phyloP scores from a whole-genome alignment of 495 filamentous ascomycete genomes.

The Xanthoparmelia taractica region DNA sequence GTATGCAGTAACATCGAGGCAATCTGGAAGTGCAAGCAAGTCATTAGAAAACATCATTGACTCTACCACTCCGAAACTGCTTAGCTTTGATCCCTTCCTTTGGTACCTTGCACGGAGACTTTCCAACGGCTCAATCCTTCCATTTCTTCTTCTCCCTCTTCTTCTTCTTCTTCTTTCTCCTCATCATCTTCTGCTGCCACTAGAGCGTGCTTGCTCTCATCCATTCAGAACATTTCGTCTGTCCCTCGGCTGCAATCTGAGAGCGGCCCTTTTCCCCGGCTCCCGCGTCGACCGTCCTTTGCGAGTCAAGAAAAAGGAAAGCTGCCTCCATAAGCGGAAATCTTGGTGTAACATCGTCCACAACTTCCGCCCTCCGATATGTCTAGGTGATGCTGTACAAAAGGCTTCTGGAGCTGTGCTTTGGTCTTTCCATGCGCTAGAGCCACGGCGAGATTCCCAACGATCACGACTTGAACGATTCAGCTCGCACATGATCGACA shows the following conservation, averaged over 20 bases:
- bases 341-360: background rate
- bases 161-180: too few species aligned
- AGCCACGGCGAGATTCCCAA: background rate
- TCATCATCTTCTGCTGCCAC: too few species aligned
- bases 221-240: background rate
- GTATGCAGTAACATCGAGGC: background rate
- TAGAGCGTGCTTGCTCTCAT: background rate
- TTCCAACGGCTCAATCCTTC: slow-evolving; percentile 14
- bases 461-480: background rate
- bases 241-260: background rate
- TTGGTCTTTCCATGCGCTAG: background rate
- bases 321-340: background rate
- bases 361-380: background rate
- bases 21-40: background rate
- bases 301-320: background rate
- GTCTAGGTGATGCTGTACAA: background rate
- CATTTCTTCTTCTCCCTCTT: background rate
- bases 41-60: too few species aligned
- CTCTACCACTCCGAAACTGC: background rate
- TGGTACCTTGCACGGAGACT: slow-evolving; percentile 19
- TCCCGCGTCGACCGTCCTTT: background rate
- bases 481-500: background rate
- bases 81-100: slow-evolving; percentile 10
- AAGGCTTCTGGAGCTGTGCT: background rate
- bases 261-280: too few species aligned